Conservation (phyloP, 139 green algal genomes). For the Bryopsis sp. region DNA sequence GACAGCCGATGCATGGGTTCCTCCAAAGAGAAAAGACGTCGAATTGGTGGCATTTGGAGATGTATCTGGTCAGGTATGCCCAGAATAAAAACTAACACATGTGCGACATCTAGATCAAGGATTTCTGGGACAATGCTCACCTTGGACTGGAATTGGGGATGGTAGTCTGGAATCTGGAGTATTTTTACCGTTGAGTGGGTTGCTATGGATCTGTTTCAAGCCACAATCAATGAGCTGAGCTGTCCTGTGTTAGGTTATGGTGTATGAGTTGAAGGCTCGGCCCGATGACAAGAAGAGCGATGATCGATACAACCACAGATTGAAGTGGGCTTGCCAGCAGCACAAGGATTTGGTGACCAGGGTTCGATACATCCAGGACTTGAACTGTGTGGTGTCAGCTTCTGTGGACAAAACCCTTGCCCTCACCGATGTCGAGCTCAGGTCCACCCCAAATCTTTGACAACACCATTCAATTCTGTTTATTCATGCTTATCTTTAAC, state of each 20-base stretch:
- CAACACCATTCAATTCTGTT: too few species aligned
- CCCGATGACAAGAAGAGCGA: not conserved
- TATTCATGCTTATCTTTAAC: slow-evolving; percentile 25
- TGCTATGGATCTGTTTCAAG: too few species aligned
- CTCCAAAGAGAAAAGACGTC: slow-evolving; percentile 22
- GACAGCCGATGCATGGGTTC: slow-evolving; percentile 40
- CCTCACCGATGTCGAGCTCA: slow-evolving; percentile 38
- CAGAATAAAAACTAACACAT: too few species aligned
- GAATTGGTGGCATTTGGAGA: slow-evolving; percentile 51
- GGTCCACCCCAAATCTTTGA: slow-evolving; percentile 6
- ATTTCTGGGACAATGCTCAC: too few species aligned
- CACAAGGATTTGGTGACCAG: slow-evolving; percentile 32
- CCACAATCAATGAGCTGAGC: too few species aligned
- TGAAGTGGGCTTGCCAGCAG: slow-evolving; percentile 20
- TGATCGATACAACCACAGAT: slow-evolving; percentile 16
- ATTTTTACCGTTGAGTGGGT: too few species aligned
- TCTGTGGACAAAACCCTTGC: slow-evolving; percentile 43
- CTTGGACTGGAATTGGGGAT: too few species aligned
- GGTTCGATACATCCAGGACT: slow-evolving; percentile 36
- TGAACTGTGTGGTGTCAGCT: slow-evolving; percentile 45
- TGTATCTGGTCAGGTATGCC: slow-evolving; percentile 43
- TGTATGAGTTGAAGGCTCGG: not conserved
- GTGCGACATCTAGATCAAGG: too few species aligned
- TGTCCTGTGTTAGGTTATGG: not conserved
- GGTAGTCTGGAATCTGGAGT: too few species aligned